A percentile compares a stretch with the other conserved stretches of the same genome.
These are phyloP conservation scores for Fomitiporia mediterranea DNA, from an alignment of 1,284 basidiomycete genomes.

Conservation along the genomic window DNA sequence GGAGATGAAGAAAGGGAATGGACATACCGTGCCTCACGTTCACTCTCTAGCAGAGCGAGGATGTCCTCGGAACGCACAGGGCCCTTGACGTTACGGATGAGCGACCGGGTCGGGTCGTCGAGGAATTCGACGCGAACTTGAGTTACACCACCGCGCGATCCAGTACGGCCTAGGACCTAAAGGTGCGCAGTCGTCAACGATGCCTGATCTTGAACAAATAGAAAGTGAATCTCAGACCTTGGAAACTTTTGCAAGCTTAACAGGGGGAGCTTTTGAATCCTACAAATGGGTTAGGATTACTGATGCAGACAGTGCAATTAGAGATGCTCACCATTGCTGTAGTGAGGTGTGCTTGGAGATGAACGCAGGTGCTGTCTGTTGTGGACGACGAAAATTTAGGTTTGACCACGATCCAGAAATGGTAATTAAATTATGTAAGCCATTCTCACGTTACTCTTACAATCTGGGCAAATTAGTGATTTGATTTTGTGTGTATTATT, in stretches of 20 bases:
- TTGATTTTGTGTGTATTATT: not conserved
- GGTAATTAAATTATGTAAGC: not conserved
- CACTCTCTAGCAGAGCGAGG: slow-evolving; percentile 94
- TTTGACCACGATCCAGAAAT: not conserved
- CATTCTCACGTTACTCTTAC: slow-evolving; percentile 4
- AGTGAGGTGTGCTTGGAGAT: not conserved
- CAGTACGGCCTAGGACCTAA: slow-evolving; percentile 96
- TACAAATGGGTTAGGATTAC: slow-evolving; percentile 27
- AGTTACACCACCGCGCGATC: slow-evolving; percentile 98
- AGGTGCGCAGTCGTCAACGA: slow-evolving; percentile 9
- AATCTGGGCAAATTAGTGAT: not conserved
- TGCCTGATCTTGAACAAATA: not conserved
- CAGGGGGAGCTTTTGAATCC: slow-evolving; percentile 74
- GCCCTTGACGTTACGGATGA: slow-evolving; percentile 99
- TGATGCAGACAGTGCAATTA: not conserved
- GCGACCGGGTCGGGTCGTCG: slow-evolving; percentile 93
- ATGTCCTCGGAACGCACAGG: slow-evolving; percentile 97
- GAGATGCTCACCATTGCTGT: not conserved
- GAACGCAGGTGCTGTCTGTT: slow-evolving; percentile 8
- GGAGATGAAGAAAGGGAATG: not conserved
- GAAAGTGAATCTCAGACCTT: slow-evolving; percentile 70
- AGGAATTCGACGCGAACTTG: slow-evolving; percentile 99
- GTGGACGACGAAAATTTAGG: slow-evolving; percentile 15
- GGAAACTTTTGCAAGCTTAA: slow-evolving; percentile 94
- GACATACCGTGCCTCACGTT: slow-evolving; percentile 98